phyloP scores from a whole-genome alignment of 352 stramenopile genomes.

The Peronospora farinosa region DNA sequence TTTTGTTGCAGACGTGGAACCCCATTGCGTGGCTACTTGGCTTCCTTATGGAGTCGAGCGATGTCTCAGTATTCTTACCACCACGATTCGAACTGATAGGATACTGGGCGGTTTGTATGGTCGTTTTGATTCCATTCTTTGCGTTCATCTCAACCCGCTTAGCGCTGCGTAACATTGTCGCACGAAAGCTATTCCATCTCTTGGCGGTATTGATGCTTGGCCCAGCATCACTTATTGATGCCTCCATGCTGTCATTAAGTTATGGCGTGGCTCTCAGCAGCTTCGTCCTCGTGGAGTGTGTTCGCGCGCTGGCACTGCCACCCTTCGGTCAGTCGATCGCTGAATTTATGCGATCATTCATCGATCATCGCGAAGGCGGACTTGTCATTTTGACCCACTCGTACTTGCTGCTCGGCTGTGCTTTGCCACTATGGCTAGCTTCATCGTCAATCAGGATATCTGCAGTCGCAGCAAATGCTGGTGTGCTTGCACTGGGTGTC shows the following conservation, averaged over 20 bases:
- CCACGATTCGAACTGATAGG: conserved; percentile 36
- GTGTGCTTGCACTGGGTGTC: conserved; percentile 60
- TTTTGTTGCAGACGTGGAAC: conserved; percentile 59
- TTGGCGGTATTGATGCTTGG: conserved; percentile 76
- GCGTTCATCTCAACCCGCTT: conserved; percentile 31
- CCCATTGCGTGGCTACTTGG: conserved; percentile 50
- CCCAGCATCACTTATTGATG: conserved; percentile 46
- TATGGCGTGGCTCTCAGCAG: conserved; percentile 66
- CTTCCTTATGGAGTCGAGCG: conserved; percentile 35
- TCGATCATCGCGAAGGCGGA: conserved; percentile 68
- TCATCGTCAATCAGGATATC: conserved; percentile 4
- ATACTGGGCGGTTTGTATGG: conserved; percentile 52
- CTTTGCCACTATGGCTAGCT: conserved; percentile 62
- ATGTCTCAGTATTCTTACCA: conserved; percentile 7
- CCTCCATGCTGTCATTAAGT: conserved; percentile 63
- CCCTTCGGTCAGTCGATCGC: conserved; percentile 48
- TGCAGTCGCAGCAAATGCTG: conserved; percentile 50
- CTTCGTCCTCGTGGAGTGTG: conserved; percentile 69
- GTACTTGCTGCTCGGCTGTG: conserved; percentile 73
- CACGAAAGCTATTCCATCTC: conserved; percentile 77
- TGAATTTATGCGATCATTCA: conserved; percentile 60
- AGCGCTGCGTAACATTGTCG: conserved; percentile 58
- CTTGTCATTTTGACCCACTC: conserved; percentile 68
- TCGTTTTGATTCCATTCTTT: conserved; percentile 53
- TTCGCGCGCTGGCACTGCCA: conserved; percentile 51